Conservation (phyloP, 805 yeast species). For the Candida coquimbonensis region DNA sequence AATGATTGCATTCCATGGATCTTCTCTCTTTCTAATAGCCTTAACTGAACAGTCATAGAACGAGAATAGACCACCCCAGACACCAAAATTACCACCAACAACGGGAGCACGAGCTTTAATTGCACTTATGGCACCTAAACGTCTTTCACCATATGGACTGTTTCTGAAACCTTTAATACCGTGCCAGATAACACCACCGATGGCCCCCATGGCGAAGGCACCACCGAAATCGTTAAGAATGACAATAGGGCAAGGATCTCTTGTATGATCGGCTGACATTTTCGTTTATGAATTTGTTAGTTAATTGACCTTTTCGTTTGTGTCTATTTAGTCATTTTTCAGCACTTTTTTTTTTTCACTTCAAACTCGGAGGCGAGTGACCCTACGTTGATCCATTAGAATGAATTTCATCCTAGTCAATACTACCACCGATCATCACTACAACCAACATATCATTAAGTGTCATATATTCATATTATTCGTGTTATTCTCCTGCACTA, state of each 20-base stretch:
- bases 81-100: constrained; percentile 98
- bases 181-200: constrained; percentile 99
- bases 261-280: constrained; percentile 93
- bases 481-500: not conserved
- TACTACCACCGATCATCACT: not conserved
- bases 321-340: not conserved
- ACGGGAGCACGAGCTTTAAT: constrained; percentile 97
- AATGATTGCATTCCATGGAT: constrained; percentile 95
- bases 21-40: constrained; percentile 94
- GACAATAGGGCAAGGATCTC: constrained; percentile 99
- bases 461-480: not conserved
- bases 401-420: no score
- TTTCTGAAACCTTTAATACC: constrained; percentile 98
- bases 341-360: not conserved
- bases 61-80: constrained; percentile 98
- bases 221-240: constrained; percentile 97
- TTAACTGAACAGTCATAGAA: constrained; percentile 94
- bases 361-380: no score
- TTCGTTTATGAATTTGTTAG: not conserved
- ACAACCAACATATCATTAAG: not conserved
- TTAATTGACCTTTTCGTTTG: not conserved
- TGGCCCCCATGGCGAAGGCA: constrained; percentile 98
- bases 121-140: constrained; percentile 82
- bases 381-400: no score
- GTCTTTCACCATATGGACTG: constrained; percentile 94